Base-by-base conservation (phyloP, 192 early-diverging fungal species). In the Dissophora ornata region DNA sequence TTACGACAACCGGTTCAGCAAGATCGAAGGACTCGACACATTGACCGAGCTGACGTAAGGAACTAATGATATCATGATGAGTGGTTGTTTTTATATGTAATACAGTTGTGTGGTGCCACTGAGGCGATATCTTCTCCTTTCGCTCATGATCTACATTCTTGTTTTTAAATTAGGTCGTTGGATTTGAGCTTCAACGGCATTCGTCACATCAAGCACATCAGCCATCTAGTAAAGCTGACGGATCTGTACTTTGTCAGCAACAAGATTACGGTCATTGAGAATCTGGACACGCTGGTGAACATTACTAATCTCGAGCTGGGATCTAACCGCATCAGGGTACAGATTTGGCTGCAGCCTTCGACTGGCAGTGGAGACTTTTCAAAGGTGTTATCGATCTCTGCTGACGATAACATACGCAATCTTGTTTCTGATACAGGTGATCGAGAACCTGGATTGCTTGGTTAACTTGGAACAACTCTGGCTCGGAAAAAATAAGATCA, bases 141-240 rank as follows among this genome's bases (percentile, higher is more conserved):
- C n/a, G n/a, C 19, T 52, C 9, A 33, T 74, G 44, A n/a, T 51
- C n/a, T 11, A 16, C 22, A 46, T 60, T 21, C 11, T 15, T 47
- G n/a, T n/a, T 30, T 30, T 19, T n/a, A 2, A 40, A 26, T 8
- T 46, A 83, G 80, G 26, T 68, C 66, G 1, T 82, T 98, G 41
- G 97, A 99, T 65, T 80, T 99, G 53, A 97, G 96, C 7, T 99
- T 96, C 84, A 99, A 99, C 83, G 96, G 96, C 62, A 95, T 99
- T 62, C 89, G 89, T 30, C 74, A 80, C 29, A 92, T 97, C 59
- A 89, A 94, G 64, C 61, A 86, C 53, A 19, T 98, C 6, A 88
- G 84, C 1, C 28, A 80, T 7, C 75, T 97, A 18, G 44, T 41
- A 0, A 82, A 90, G 8, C 71, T 99, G 34, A 84, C 62, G 2